Evolutionary conservation across 2,329 filamentous ascomycete species (phyloP).

Genomic region (Berkeleyomyces basicola): DNA sequence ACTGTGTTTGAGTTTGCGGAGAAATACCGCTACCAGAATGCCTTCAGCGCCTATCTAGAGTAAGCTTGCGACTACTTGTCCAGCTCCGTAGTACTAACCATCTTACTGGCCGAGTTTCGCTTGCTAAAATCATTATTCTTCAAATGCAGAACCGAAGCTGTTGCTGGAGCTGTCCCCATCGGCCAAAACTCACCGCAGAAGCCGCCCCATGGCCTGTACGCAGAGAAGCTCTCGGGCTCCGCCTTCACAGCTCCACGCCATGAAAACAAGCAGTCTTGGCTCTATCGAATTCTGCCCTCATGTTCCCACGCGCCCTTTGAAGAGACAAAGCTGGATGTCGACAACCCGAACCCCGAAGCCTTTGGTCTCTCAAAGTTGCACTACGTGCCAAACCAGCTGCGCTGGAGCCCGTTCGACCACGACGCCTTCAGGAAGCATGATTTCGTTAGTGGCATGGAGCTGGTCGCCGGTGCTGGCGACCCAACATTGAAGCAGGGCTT

Average conservation of each 20-base stretch:
- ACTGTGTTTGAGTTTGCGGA: conserved; percentile 32
- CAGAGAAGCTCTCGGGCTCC: conserved; percentile 61
- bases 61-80: conserved; percentile 25
- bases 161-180: conserved; percentile 56
- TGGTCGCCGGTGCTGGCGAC: conserved; percentile 62
- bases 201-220: conserved; percentile 60
- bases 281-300: conserved; percentile 52
- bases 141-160: conserved; percentile 51
- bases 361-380: conserved; percentile 33
- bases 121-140: not conserved
- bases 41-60: conserved; percentile 65
- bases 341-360: conserved; percentile 15
- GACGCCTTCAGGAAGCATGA: conserved; percentile 34
- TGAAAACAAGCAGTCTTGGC: conserved; percentile 55
- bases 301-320: conserved; percentile 42
- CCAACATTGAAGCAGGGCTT: conserved; percentile 58
- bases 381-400: conserved; percentile 64
- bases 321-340: conserved; percentile 23
- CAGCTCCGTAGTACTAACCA: not conserved
- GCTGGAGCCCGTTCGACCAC: conserved; percentile 63
- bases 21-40: conserved; percentile 60
- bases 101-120: not conserved
- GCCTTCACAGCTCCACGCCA: conserved; percentile 53
- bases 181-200: conserved; percentile 73
- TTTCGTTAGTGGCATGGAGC: conserved; percentile 39